Conservation (phyloP, 2,329 filamentous ascomycete species). For the Whalleya microplaca region DNA sequence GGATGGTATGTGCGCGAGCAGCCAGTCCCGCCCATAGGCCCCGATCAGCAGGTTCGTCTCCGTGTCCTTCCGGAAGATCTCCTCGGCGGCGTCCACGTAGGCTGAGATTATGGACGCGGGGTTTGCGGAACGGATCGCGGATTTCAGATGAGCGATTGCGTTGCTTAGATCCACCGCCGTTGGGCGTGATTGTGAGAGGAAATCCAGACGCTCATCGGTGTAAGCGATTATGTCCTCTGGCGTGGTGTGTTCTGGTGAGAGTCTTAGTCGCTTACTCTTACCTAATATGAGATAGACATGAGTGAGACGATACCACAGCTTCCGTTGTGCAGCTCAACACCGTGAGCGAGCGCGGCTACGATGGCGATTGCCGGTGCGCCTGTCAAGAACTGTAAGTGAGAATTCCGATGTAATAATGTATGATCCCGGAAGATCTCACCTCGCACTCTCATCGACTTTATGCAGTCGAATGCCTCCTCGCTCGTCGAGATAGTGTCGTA, state of each 20-base stretch:
- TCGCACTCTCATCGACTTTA: conserved; percentile 77
- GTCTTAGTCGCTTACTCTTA: conserved; percentile 1
- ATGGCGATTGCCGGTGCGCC: conserved; percentile 96
- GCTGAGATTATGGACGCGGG: conserved; percentile 63
- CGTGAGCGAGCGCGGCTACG: conserved; percentile 87
- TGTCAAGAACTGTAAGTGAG: conserved; percentile 22
- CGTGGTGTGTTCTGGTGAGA: conserved; percentile 41
- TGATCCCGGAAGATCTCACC: conserved; percentile 42
- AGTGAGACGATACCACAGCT: conserved; percentile 45
- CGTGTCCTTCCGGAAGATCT: conserved; percentile 85
- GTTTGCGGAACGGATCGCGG: conserved; percentile 54
- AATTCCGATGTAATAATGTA: background rate
- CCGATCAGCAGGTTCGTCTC: conserved; percentile 88
- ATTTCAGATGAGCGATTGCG: conserved; percentile 80
- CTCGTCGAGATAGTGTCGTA: conserved; percentile 74
- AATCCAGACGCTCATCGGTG: conserved; percentile 78
- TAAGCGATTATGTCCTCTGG: conserved; percentile 66
- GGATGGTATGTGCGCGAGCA: conserved; percentile 60
- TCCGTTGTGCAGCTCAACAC: conserved; percentile 75
- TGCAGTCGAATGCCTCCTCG: conserved; percentile 80
- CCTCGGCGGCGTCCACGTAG: conserved; percentile 81
- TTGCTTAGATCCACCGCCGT: conserved; percentile 95
- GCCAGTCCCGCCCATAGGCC: conserved; percentile 80
- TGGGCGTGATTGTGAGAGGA: conserved; percentile 84
- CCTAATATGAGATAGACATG: too few species aligned